phyloP scores from a whole-genome alignment of 2,329 filamentous ascomycete species.

The Trichoderma breve region DNA sequence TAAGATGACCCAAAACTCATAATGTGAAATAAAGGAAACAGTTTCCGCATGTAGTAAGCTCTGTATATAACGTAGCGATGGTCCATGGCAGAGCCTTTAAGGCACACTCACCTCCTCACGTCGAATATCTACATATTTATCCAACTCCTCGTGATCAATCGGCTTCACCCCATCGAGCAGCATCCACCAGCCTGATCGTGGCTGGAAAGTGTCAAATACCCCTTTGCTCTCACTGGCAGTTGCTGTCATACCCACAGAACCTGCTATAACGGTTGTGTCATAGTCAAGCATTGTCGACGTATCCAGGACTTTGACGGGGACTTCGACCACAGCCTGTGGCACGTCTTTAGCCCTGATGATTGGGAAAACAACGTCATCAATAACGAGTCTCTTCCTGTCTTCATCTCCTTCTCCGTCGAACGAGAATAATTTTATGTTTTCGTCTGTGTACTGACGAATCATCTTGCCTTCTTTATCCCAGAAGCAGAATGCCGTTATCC shows the following conservation, averaged over 20 bases:
- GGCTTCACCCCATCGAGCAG: neutral
- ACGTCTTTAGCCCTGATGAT: neutral
- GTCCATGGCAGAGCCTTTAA: neutral
- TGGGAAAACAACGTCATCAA: conserved; percentile 5
- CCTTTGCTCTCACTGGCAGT: neutral
- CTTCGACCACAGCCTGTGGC: neutral
- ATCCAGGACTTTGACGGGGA: conserved; percentile 1
- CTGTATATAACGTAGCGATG: neutral
- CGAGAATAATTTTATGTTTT: neutral
- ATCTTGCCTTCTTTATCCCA: conserved; percentile 14
- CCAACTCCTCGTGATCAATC: neutral
- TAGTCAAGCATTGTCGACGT: neutral
- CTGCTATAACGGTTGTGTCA: neutral
- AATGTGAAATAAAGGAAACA: neutral
- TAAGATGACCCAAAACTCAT: neutral
- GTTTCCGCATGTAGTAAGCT: neutral
- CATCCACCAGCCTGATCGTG: conserved; percentile 14
- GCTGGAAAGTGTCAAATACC: neutral
- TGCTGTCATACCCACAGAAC: neutral
- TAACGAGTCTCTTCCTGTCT: neutral
- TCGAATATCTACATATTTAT: neutral
- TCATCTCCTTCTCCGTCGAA: neutral
- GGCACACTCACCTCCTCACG: neutral
- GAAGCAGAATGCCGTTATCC: conserved; percentile 24
- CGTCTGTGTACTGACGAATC: neutral